phyloP scores from a whole-genome alignment of 1,139 yeast genomes.

The Kodamaea sp. region DNA sequence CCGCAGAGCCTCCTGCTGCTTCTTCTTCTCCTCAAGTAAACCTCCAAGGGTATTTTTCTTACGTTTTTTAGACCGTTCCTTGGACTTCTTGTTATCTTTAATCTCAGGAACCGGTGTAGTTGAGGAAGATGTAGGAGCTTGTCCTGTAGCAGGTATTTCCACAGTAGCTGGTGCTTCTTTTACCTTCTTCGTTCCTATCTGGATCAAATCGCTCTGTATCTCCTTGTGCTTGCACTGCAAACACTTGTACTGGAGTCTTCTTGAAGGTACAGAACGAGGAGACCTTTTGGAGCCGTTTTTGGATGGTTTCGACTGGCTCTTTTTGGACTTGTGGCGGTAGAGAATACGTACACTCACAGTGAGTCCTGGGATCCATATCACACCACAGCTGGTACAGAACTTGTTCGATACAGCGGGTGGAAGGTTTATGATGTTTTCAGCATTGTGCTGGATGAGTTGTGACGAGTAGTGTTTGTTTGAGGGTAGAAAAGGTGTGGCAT shows the following conservation, averaged over 20 bases:
- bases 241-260: conserved; percentile 31
- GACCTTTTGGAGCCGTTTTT: conserved; percentile 1
- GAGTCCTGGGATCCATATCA: conserved; percentile 46
- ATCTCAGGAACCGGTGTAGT: background rate
- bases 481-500: conserved; percentile 27
- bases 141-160: background rate
- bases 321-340: conserved; percentile 14
- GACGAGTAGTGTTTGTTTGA: conserved; percentile 27
- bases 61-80: conserved; percentile 30
- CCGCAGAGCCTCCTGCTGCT: conserved; percentile 29
- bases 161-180: background rate
- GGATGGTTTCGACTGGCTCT: background rate
- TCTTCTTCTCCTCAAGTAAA: conserved; percentile 45
- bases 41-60: conserved; percentile 36
- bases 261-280: conserved; percentile 5
- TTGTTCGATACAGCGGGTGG: conserved; percentile 29
- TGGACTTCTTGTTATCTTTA: conserved; percentile 16
- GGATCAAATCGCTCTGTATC: conserved; percentile 13
- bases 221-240: conserved; percentile 25
- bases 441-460: conserved; percentile 23
- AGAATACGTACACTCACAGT: conserved; percentile 33
- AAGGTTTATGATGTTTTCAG: conserved; percentile 27
- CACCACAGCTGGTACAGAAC: conserved; percentile 50
- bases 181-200: conserved; percentile 4
- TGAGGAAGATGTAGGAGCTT: background rate